Base-by-base conservation (phyloP, 345 rosid species). In the Punica granatum region DNA sequence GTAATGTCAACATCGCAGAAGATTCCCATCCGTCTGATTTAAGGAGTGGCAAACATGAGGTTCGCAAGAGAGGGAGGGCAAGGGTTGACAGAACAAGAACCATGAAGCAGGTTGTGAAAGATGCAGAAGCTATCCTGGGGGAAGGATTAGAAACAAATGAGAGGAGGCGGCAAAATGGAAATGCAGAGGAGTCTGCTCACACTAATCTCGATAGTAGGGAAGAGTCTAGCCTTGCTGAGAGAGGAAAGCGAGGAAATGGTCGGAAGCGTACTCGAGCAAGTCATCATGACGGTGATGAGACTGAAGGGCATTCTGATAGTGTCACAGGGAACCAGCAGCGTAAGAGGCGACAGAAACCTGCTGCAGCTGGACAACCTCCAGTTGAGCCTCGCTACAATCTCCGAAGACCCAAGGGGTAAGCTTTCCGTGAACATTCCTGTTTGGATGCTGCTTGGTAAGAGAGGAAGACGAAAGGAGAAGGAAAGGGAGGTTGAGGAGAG, bases 91-190 rank as follows among this genome's bases (percentile, higher is more conserved):
- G 92, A 79, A 85, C 88, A 32, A 88, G 85, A 46, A 73, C 96
- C 63, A 84, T 90, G 66, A 94, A 90, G 81, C 90, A 77, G 46
- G 91, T 85, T 78, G 95, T 89, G 2, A 79, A 83, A 71, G 99
- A 90, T 60, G 95, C 88, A 6, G 83, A 87, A 71, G 82, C 82
- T 63, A 72, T 90, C 64, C 80, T 85, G 72, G 97, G 95, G 63
- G 82, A 80, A 66, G 81, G 83, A 48, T 43, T 85, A 28, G 82
- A 83, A 39, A 35, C 65, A 58, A 75, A 70, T 68, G 90, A 89
- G 42, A 72, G 77, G 7, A 83, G 70, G 65, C 78, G 71, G 69
- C 66, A 80, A 71, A 81, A 72, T 56, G 84, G 78, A 48, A 77
- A 66, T 63, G 76, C 67, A 25, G 87, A 86, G 73, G 86, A 89